Evolutionary conservation across 148 eudicot species (phyloP), one percentile per base, ranked within the genome.

Genomic region (Camellia sinensis): DNA sequence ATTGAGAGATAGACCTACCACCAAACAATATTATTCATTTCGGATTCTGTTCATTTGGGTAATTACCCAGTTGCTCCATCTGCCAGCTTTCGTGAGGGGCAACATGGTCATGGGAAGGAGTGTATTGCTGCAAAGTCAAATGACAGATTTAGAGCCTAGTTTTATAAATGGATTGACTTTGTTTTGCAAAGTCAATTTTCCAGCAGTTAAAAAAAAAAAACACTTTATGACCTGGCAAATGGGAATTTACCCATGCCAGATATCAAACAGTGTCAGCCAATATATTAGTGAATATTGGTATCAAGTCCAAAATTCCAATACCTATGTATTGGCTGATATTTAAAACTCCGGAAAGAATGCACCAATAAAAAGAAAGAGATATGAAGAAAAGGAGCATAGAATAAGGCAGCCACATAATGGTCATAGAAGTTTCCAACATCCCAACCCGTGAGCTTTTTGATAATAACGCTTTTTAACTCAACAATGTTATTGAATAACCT

Each of bases 21-120:
- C 77, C 75, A 52, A 29, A 80, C 77, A 76, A 76, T 75, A 57
- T 81, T 29, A 46, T 70, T 82, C 83, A 84, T 80, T 82, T 82
- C 53, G 74, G 78, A 71, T 83, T 87, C 73, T 80, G 84, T 52
- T 90, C 85, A 52, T 68, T 88, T 60, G 94, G 90, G 85, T 92
- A 90, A 44, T 87, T 86, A 74, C 89, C 95, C 78, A 92, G 89
- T 81, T 94, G 83, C 85, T 92, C 87, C 86, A 88, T 87, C 80
- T 91, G 84, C 97, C 97, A 95, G 92, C 93, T 92, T 80, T 95
- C 95, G 61, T 87, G 92, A 76, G 95, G 97, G 50, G 98, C 97
- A 67, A 91, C 84, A 80, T 91, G 88, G 56, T 89, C 89, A 80
- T 91, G 86, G 22, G 84, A 89, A 50, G 98, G 92, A 52, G 77